Base-by-base conservation (phyloP, 192 early-diverging fungal species). In the Entomortierella chlamydospora region DNA sequence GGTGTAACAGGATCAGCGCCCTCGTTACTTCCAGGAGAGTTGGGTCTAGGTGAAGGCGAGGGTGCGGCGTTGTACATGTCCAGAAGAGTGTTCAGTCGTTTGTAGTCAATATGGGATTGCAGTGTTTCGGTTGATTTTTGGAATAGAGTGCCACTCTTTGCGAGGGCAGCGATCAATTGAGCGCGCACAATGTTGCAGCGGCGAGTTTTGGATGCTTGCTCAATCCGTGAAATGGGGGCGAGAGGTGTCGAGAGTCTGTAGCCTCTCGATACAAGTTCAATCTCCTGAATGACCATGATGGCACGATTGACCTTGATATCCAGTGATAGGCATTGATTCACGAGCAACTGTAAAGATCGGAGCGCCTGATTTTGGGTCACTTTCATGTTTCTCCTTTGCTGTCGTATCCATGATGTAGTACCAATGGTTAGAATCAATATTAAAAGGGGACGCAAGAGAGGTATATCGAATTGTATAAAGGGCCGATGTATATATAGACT, bases 221-320 rank as follows among this genome's bases (percentile, higher is more conserved):
- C 89, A 22, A 90, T 90, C n/a, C 89, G 84, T 22, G 87, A 83
- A 26, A 89, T 88, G 2, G 89, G 89, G 12, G 88, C 81, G 1
- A 89, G 83, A 2, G 88, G 89, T 1, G 86, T 86, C 0, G 88
- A 86, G 25, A 90, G 68, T 55, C 87, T 73, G 53, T 90, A 90
- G 9, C 89, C 89, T 39, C 89, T 81, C 11, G 89, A 87, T 11
- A 90, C 87, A 1, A 90, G 83, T 51, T 90, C 89, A 41, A 90
- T 88, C 37, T 90, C 89, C 50, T 87, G 88, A 31, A 90, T 89
- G 25, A 87, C 85, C 51, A 84, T 82, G 18, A 90, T 67, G 1
- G 85, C 77, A 13, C 85, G 71, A 41, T 86, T 86, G 13, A 89
- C 69, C 45, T 85, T 85, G 15, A 70, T 67, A 58, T 90, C 89